A percentile compares a stretch with the other conserved stretches of the same genome.
phyloP scores from a whole-genome alignment of 2,329 filamentous ascomycete species.

The Botrytis elliptica region DNA sequence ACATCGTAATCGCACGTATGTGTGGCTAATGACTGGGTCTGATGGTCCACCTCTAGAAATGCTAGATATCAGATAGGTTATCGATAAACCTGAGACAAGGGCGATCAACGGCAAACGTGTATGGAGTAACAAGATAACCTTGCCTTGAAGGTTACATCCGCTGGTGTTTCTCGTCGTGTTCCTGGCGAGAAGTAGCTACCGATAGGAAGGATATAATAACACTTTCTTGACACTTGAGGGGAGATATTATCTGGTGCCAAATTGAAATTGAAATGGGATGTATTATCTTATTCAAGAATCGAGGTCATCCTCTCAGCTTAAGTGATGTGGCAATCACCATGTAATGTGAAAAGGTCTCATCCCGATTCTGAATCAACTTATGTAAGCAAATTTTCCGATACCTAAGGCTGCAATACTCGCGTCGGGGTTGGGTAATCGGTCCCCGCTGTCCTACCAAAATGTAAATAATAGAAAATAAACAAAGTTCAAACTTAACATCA shows the following conservation, averaged over 20 bases:
- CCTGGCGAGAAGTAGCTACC: neutral
- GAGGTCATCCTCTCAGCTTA: neutral
- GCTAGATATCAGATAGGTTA: neutral
- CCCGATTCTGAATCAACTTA: neutral
- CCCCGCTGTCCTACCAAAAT: neutral
- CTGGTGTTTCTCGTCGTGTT: neutral
- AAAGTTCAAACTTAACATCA: neutral
- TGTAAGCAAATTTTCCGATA: neutral
- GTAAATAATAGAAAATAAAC: slow-evolving; percentile 23
- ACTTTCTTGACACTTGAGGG: neutral
- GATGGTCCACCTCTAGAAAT: neutral
- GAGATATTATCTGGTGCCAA: neutral
- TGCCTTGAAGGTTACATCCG: neutral
- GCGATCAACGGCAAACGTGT: neutral
- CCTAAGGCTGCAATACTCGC: neutral
- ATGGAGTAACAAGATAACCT: neutral
- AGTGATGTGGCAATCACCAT: neutral
- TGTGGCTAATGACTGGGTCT: neutral
- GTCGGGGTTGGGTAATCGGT: neutral
- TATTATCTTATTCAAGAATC: neutral
- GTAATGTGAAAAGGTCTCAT: neutral
- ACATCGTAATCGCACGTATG: neutral
- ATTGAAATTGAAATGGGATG: neutral
- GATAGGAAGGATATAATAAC: neutral
- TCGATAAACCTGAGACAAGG: slow-evolving; percentile 1